phyloP scores from a whole-genome alignment of 2,329 filamentous ascomycete species.

The Torrubiellomyces zombiae region DNA sequence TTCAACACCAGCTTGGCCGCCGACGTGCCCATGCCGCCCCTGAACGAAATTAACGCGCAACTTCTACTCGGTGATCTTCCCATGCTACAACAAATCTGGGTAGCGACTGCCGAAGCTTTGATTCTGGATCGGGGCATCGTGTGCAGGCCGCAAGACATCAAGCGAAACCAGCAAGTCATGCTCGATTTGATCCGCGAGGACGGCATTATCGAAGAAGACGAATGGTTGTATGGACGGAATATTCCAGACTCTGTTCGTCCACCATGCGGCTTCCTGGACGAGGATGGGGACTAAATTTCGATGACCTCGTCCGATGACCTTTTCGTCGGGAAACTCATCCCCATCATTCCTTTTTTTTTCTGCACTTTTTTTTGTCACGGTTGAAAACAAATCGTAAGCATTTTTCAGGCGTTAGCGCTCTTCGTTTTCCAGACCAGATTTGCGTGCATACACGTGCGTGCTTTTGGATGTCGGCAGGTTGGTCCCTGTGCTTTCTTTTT shows the following conservation, averaged over 20 bases:
- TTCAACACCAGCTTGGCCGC: slow-evolving; percentile 42
- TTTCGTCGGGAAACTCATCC: not conserved
- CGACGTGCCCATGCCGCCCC: slow-evolving; percentile 44
- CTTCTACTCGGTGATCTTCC: slow-evolving; percentile 38
- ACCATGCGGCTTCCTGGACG: slow-evolving; percentile 31
- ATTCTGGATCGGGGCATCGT: slow-evolving; percentile 45
- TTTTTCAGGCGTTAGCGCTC: slow-evolving; percentile 4
- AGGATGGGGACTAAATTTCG: slow-evolving; percentile 28
- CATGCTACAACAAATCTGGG: slow-evolving; percentile 42
- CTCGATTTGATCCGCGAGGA: slow-evolving; percentile 48
- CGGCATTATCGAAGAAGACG: slow-evolving; percentile 39
- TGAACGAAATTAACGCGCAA: slow-evolving; percentile 32
- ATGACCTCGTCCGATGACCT: no score
- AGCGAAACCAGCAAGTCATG: slow-evolving; percentile 44
- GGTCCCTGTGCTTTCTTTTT: not conserved
- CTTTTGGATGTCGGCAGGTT: no score
- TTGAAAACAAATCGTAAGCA: slow-evolving; percentile 1
- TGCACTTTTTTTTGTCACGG: not conserved
- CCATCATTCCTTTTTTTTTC: not conserved
- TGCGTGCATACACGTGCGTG: no score
- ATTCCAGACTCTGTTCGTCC: slow-evolving; percentile 38
- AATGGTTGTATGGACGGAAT: slow-evolving; percentile 42
- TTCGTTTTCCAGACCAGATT: slow-evolving; percentile 1
- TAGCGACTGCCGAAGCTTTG: slow-evolving; percentile 43
- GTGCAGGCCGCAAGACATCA: slow-evolving; percentile 40